Percentiles rank a stretch among this genome's conserved stretches.
Evolutionary conservation across 345 rosid genomes (phyloP).

Genomic region (Linum tenue): DNA sequence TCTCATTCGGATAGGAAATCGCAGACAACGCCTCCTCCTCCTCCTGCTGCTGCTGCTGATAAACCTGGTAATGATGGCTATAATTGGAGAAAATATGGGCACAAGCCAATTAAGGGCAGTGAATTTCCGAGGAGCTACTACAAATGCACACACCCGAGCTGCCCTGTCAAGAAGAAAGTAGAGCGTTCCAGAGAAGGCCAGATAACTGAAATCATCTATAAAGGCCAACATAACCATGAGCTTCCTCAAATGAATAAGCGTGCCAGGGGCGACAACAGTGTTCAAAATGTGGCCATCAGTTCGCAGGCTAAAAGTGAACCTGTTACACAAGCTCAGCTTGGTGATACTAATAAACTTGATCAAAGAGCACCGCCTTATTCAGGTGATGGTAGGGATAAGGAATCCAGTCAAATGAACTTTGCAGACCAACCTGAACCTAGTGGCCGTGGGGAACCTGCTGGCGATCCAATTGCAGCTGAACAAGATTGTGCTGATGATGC

Average conservation of each 20-base stretch:
- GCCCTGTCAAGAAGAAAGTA: slow-evolving; percentile 88
- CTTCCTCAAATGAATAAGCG: slow-evolving; percentile 60
- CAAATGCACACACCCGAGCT: slow-evolving; percentile 69
- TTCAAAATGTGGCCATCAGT: slow-evolving; percentile 25
- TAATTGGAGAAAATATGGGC: slow-evolving; percentile 94
- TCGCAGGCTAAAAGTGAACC: slow-evolving; percentile 36
- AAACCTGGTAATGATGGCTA: slow-evolving; percentile 91
- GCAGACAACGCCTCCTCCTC: slow-evolving; percentile 25
- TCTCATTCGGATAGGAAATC: slow-evolving; percentile 48
- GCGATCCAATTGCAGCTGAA: slow-evolving; percentile 30
- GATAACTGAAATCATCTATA: slow-evolving; percentile 85
- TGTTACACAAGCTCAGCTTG: slow-evolving; percentile 22
- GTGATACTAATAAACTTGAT: slow-evolving; percentile 15
- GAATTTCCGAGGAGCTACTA: slow-evolving; percentile 96
- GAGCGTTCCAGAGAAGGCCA: slow-evolving; percentile 85
- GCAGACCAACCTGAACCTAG: slow-evolving; percentile 28
- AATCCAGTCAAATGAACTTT: slow-evolving; percentile 29
- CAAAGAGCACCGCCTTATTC: slow-evolving; percentile 23
- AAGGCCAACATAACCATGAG: slow-evolving; percentile 87
- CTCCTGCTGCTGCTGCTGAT: slow-evolving; percentile 30
- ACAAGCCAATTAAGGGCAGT: slow-evolving; percentile 91
- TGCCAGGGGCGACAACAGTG: slow-evolving; percentile 35
- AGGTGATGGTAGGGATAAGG: slow-evolving; percentile 30
- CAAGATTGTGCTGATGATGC: slow-evolving; percentile 43
- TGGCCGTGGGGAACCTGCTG: slow-evolving; percentile 38